Percentiles rank a stretch among this genome's conserved stretches.
These are phyloP conservation scores for Pneumocystis oryctolagi DNA, from an alignment of 1,139 yeast species.

Conservation along the genomic window DNA sequence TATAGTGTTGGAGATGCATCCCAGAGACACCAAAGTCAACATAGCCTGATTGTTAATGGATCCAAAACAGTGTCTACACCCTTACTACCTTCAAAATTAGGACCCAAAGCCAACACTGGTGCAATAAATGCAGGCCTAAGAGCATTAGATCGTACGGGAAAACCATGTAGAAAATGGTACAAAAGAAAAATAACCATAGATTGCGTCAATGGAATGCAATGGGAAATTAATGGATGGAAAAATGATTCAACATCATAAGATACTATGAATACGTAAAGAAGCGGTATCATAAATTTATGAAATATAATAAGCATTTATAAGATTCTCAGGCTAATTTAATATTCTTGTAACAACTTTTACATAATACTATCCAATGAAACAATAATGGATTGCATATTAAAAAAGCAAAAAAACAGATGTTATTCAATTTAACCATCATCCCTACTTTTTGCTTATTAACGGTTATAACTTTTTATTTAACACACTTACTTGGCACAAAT, in stretches of 20 bases:
- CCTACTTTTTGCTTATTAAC: background rate
- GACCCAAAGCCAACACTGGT: slow-evolving; percentile 16
- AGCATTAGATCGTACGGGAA: slow-evolving; percentile 34
- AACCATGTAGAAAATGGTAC: slow-evolving; percentile 33
- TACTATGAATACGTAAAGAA: background rate
- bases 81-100: slow-evolving; percentile 10
- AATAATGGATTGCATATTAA: background rate
- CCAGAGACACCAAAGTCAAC: background rate
- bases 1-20: background rate
- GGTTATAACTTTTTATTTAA: background rate
- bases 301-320: background rate
- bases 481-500: background rate
- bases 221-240: slow-evolving; percentile 4
- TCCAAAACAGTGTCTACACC: background rate
- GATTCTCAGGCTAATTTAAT: background rate
- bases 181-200: slow-evolving; percentile 33
- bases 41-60: background rate
- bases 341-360: background rate
- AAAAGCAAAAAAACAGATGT: slow-evolving; percentile 1
- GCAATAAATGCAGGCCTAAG: slow-evolving; percentile 15
- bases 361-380: background rate
- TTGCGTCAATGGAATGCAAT: slow-evolving; percentile 24
- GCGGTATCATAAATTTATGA: background rate
- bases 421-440: background rate
- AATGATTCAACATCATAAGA: background rate